phyloP scores from a whole-genome alignment of 805 yeast genomes.

The Starmerella etchellsii region DNA sequence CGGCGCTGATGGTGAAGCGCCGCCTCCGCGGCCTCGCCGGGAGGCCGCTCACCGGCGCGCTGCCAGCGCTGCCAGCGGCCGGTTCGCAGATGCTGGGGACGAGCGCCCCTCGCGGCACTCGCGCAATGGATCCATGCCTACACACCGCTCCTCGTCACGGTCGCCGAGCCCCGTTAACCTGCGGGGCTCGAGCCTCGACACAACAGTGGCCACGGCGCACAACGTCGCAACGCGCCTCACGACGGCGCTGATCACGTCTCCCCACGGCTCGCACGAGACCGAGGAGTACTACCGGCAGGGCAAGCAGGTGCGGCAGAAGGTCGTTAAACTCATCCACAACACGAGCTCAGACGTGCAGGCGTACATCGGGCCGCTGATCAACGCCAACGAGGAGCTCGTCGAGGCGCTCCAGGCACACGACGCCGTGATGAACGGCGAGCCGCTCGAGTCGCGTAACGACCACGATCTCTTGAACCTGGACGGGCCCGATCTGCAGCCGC shows the following conservation, averaged over 20 bases:
- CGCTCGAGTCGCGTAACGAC: constrained; percentile 15
- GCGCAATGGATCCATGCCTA: not conserved
- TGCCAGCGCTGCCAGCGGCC: not conserved
- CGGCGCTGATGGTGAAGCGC: constrained; percentile 1
- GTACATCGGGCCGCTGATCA: constrained; percentile 71
- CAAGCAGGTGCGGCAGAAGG: constrained; percentile 62
- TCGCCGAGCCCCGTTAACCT: constrained; percentile 19
- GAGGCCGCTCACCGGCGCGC: not conserved
- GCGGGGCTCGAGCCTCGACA: constrained; percentile 19
- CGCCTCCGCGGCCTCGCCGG: not conserved
- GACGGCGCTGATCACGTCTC: constrained; percentile 40
- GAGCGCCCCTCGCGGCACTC: not conserved
- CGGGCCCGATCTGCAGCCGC: constrained; percentile 27
- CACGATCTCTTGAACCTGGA: constrained; percentile 32
- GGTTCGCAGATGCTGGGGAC: not conserved
- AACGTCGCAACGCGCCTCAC: constrained; percentile 57
- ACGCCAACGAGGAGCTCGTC: constrained; percentile 84
- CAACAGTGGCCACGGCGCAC: constrained; percentile 35
- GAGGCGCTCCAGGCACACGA: constrained; percentile 59
- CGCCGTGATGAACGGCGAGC: constrained; percentile 21
- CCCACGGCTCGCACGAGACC: constrained; percentile 50
- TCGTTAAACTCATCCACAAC: constrained; percentile 68
- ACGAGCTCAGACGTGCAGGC: constrained; percentile 61
- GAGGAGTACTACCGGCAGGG: constrained; percentile 49
- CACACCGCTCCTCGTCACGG: constrained; percentile 4